A percentile compares a stretch with the other conserved stretches of the same genome.
phyloP scores from a whole-genome alignment of 2,329 filamentous ascomycete genomes.

The Teratosphaeria destructans region DNA sequence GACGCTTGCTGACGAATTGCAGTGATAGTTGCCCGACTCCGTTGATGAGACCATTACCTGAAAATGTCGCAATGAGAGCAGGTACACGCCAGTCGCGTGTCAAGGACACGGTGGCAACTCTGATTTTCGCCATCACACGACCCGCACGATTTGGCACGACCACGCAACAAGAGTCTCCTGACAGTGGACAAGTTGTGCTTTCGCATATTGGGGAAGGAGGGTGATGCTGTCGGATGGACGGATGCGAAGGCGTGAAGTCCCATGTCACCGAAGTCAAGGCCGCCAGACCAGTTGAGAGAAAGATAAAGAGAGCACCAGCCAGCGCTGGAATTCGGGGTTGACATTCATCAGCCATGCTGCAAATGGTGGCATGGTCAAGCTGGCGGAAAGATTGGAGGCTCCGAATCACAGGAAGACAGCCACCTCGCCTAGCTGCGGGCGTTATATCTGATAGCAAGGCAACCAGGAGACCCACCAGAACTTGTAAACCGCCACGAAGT shows the following conservation, averaged over 20 bases:
- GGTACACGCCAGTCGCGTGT: constrained; percentile 22
- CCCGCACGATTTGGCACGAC: not conserved
- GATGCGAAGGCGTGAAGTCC: constrained; percentile 9
- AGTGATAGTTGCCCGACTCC: constrained; percentile 29
- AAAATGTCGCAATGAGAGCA: constrained; percentile 21
- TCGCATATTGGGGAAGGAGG: not conserved
- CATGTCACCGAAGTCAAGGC: constrained; percentile 25
- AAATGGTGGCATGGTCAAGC: constrained; percentile 23
- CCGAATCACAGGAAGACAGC: constrained; percentile 22
- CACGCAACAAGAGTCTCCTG: not conserved
- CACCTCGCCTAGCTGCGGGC: constrained; percentile 16
- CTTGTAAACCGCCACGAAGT: constrained; percentile 19
- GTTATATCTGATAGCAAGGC: constrained; percentile 24
- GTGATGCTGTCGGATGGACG: not conserved
- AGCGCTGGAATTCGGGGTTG: constrained; percentile 24
- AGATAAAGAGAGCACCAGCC: constrained; percentile 12
- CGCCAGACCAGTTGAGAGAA: constrained; percentile 9
- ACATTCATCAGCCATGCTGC: constrained; percentile 24
- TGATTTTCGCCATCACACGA: constrained; percentile 2
- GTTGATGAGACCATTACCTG: constrained; percentile 19
- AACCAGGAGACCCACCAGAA: constrained; percentile 19
- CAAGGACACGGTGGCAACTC: constrained; percentile 19
- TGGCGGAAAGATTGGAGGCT: constrained; percentile 18
- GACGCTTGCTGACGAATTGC: constrained; percentile 46
- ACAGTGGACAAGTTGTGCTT: not conserved